These are phyloP conservation scores for Linaria vulgaris DNA, from an alignment of 257 asterid species.

Conservation along the genomic window DNA sequence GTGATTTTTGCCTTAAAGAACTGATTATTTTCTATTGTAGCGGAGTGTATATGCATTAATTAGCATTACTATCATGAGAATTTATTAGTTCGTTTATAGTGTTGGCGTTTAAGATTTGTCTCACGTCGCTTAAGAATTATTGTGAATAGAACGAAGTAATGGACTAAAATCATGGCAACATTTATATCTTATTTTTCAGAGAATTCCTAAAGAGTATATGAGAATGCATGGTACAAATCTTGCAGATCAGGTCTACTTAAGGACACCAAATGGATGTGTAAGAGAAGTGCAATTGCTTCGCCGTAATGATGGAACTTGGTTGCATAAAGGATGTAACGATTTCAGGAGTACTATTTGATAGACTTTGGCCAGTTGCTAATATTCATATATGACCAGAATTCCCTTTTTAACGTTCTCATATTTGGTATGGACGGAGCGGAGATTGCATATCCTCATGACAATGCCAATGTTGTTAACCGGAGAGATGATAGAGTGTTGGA, in stretches of 20 bases:
- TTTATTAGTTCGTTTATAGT: background rate
- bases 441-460: slow-evolving; percentile 29
- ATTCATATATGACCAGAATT: slow-evolving; percentile 25
- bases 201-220: too few species aligned
- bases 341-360: background rate
- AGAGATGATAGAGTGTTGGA: background rate
- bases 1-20: background rate
- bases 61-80: too few species aligned
- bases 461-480: background rate
- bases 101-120: background rate
- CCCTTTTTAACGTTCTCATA: slow-evolving; percentile 32
- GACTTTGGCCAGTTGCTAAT: slow-evolving; percentile 18
- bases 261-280: background rate
- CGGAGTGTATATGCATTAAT: background rate
- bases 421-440: slow-evolving; percentile 32
- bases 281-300: background rate
- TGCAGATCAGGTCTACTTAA: slow-evolving; percentile 14
- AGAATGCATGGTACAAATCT: slow-evolving; percentile 24
- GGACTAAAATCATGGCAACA: too few species aligned
- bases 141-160: too few species aligned
- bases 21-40: background rate
- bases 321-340: background rate
- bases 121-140: background rate
- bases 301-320: background rate
- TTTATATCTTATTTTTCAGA: too few species aligned